These are phyloP conservation scores for Pythium phragmitis DNA, from an alignment of 352 stramenopile genomes.

Conservation along the genomic window DNA sequence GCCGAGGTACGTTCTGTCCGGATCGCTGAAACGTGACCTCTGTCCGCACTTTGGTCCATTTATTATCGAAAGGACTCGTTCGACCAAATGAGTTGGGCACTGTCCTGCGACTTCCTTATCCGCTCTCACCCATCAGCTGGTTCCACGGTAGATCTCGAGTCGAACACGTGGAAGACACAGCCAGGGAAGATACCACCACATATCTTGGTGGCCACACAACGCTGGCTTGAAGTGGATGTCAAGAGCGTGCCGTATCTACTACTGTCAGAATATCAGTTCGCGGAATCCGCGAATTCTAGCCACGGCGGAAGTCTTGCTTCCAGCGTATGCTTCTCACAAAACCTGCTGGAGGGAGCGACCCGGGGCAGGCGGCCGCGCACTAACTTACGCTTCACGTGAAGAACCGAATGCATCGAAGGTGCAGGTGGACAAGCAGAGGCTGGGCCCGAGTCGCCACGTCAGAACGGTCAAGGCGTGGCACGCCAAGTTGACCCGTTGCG, in stretches of 20 bases:
- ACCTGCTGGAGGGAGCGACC: conserved; percentile 17
- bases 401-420: conserved; percentile 3
- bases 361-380: neutral
- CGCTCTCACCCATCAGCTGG: conserved; percentile 3
- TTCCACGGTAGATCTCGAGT: neutral
- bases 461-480: neutral
- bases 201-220: neutral
- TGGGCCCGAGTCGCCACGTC: neutral
- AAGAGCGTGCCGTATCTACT: too few species aligned
- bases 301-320: too few species aligned
- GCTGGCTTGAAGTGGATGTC: conserved; percentile 18
- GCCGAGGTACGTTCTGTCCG: too few species aligned
- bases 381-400: neutral
- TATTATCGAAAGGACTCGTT: neutral
- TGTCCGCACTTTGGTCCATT: neutral
- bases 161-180: neutral
- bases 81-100: conserved; percentile 10
- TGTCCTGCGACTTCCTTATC: too few species aligned
- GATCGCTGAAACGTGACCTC: neutral
- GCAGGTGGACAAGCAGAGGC: neutral
- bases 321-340: neutral
- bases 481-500: too few species aligned
- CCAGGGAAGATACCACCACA: neutral
- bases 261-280: too few species aligned
- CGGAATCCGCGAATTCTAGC: too few species aligned